Evolutionary conservation across 176 grass and related monocot species (phyloP).

Genomic region (Zoysia japonica): DNA sequence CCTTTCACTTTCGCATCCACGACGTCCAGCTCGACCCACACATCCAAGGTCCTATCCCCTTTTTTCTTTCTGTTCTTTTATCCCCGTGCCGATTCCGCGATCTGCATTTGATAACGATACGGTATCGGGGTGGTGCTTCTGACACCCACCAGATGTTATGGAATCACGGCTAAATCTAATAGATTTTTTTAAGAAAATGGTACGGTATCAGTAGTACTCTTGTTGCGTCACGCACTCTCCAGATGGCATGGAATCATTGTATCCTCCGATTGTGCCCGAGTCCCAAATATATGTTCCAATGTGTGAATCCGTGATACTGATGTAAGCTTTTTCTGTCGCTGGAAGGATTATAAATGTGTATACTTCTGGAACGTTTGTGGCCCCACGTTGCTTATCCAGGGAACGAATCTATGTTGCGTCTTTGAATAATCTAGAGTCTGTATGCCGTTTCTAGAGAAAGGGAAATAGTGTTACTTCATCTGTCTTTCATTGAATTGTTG

Average conservation of each 20-base stretch:
- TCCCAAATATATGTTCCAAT: not conserved
- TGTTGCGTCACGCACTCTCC: not conserved
- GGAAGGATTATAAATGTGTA: not conserved
- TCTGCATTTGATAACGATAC: not conserved
- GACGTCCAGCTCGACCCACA: conserved; percentile 61
- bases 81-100: not conserved
- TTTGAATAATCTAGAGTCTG: conserved; percentile 17
- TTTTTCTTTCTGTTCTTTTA: not conserved
- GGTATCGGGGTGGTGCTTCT: not conserved
- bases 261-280: not conserved
- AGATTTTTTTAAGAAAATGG: too few relatives aligned
- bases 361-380: not conserved
- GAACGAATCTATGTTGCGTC: not conserved
- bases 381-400: not conserved
- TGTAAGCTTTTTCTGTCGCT: not conserved
- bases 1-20: conserved; percentile 93
- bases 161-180: not conserved
- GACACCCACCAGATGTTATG: not conserved
- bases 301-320: not conserved
- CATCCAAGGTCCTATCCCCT: conserved; percentile 53
- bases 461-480: not conserved
- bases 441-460: not conserved
- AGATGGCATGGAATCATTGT: not conserved
- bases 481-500: not conserved
- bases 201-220: not conserved